Evolutionary conservation across 352 stramenopile species (phyloP).

Genomic region (Phytophthora macrochlamydospora): DNA sequence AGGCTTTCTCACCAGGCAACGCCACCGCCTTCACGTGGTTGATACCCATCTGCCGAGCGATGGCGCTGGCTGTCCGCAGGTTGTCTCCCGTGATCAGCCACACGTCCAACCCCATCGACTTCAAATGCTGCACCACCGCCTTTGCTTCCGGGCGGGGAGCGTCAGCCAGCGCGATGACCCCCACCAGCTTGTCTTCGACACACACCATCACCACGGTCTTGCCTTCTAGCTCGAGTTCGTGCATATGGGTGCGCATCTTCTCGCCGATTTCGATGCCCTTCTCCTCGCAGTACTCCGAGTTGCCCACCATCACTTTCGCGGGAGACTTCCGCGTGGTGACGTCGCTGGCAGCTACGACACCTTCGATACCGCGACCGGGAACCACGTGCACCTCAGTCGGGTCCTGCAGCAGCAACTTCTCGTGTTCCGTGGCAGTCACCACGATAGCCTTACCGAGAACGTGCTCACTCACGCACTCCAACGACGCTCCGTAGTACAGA

Average conservation of each 20-base stretch:
- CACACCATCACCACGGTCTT: conserved; percentile 87
- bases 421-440: conserved; percentile 69
- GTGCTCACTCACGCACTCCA: conserved; percentile 88
- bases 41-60: conserved; percentile 91
- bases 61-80: conserved; percentile 88
- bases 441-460: conserved; percentile 87
- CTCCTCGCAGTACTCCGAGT: conserved; percentile 81
- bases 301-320: conserved; percentile 74
- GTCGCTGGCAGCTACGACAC: conserved; percentile 41
- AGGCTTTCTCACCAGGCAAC: conserved; percentile 94
- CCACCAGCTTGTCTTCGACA: conserved; percentile 69
- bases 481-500: conserved; percentile 77
- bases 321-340: conserved; percentile 20
- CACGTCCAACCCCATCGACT: conserved; percentile 83
- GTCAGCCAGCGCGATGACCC: conserved; percentile 80
- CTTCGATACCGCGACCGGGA: conserved; percentile 81
- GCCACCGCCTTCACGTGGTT: conserved; percentile 87
- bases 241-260: conserved; percentile 77
- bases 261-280: conserved; percentile 67
- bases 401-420: conserved; percentile 77
- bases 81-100: conserved; percentile 94
- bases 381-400: conserved; percentile 77
- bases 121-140: conserved; percentile 74
- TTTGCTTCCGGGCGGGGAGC: conserved; percentile 76
- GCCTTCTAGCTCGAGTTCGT: conserved; percentile 83